Evolutionary conservation across 2,329 filamentous ascomycete genomes (phyloP).

Genomic region (Pseudogymnoascus sp.): DNA sequence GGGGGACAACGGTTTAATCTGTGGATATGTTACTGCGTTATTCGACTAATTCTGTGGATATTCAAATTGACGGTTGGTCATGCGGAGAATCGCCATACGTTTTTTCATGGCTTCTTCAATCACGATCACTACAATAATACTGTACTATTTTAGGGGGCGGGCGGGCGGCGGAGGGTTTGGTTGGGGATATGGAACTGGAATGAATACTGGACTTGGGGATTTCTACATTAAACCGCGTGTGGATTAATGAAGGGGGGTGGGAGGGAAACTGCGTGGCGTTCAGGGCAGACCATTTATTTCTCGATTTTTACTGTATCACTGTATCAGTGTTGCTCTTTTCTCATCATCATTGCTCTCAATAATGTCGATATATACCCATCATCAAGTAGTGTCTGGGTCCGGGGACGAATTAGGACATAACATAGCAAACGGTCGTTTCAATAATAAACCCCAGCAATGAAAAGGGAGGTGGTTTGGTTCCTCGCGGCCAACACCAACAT

Average conservation of each 20-base stretch:
- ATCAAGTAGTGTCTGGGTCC: neutral
- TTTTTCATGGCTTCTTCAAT: neutral
- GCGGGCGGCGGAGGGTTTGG: neutral
- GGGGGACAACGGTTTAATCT: neutral
- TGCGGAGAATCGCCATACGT: neutral
- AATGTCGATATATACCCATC: neutral
- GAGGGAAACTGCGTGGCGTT: neutral
- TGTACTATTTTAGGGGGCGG: constrained; percentile 1
- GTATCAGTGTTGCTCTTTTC: neutral
- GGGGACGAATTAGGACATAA: neutral
- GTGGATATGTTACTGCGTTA: neutral
- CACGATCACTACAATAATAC: constrained; percentile 8
- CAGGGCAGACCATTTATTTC: neutral
- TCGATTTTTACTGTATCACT: neutral
- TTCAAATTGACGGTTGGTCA: neutral
- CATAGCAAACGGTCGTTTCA: neutral
- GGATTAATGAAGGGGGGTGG: neutral
- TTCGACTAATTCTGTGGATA: neutral
- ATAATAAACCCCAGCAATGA: neutral
- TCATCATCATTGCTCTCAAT: neutral
- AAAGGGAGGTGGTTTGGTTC: neutral
- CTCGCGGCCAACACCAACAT: neutral
- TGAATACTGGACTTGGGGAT: neutral
- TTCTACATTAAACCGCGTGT: neutral
- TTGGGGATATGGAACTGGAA: neutral